Evolutionary conservation across 805 yeast genomes (phyloP), one percentile per base, ranked within the genome.

Genomic region (Candida anglica): DNA sequence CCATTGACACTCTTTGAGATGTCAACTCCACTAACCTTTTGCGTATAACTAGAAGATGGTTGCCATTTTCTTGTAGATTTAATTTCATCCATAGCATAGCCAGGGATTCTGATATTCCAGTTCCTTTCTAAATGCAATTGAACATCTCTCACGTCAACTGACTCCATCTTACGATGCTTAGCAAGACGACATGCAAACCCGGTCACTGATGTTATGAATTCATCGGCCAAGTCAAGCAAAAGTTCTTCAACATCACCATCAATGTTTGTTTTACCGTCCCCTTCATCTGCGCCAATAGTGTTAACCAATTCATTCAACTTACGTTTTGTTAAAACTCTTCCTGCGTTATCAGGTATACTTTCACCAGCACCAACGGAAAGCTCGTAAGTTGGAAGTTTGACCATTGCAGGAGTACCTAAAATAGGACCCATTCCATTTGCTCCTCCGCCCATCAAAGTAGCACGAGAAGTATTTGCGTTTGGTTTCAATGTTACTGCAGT

Each of bases 211-310:
- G 84, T 75, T 11, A 93, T 93, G 53, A 93, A 93, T 53, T 93
- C 98, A 58, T 93, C 99, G 0, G 98, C 97, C 30, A 93, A 64
- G 57, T 93, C 98, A 28, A 93, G 67, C 22, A 93, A 63, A 25
- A 93, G 63, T 47, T 91, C 98, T 57, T 89, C 96, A 13, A 87
- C 95, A 58, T 93, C 97, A 18, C 97, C 98, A 57, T 91, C 98
- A 37, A 93, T 84, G 4, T 74, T 73, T 5, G 95, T 80, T 48
- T 88, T 95, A 13, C 91, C 84, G 52, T 91, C 97, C 27, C 95
- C 96, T 56, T 82, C 93, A 54, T 84, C 91, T 2, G 81, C 76
- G 5, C 89, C 93, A 11, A 81, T 85, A 2, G 86, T 77, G 51
- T 79, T 77, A 5, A 93, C 93, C 39, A 93, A 69, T 53, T 93